Evolutionary conservation across 495 filamentous ascomycete genomes (phyloP).

Genomic region (Aspergillus nidulans): DNA sequence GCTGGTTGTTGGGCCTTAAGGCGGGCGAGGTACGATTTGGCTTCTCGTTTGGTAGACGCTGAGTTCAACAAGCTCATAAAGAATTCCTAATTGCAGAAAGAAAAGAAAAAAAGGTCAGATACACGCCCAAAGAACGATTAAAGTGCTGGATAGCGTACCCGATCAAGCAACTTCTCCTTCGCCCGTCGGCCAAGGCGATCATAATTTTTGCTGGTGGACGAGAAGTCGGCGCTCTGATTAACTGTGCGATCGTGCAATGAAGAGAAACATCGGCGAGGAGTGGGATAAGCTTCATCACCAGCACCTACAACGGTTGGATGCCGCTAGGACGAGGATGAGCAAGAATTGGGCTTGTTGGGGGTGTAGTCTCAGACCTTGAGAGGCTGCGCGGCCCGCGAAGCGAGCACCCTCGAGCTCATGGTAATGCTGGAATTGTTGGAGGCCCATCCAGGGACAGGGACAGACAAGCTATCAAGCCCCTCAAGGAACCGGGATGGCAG

Average conservation of each 20-base stretch:
- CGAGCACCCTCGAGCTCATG: constrained; percentile 38
- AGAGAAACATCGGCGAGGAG: constrained; percentile 18
- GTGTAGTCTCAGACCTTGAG: constrained; percentile 22
- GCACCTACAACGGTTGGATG: constrained; percentile 20
- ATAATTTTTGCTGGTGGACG: constrained; percentile 27
- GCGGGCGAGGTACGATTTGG: constrained; percentile 78
- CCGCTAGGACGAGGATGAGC: constrained; percentile 20
- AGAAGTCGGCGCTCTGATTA: constrained; percentile 35
- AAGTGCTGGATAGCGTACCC: constrained; percentile 23
- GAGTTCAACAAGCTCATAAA: constrained; percentile 77
- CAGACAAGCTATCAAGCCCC: not conserved
- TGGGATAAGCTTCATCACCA: constrained; percentile 15
- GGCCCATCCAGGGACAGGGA: constrained; percentile 13
- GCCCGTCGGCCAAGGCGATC: constrained; percentile 41
- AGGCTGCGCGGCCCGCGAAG: constrained; percentile 29
- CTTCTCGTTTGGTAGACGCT: constrained; percentile 84
- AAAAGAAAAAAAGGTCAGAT: no score
- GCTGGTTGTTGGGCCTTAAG: constrained; percentile 51
- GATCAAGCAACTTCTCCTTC: constrained; percentile 46
- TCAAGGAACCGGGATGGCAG: constrained; percentile 9
- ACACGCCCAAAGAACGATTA: not conserved
- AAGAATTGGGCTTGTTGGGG: not conserved
- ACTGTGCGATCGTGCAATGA: constrained; percentile 20
- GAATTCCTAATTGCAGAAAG: constrained; percentile 58
- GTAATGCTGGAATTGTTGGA: constrained; percentile 11